Evolutionary conservation across 768 basidiomycete species (phyloP).

Genomic region (Solioccasus polychromus): DNA sequence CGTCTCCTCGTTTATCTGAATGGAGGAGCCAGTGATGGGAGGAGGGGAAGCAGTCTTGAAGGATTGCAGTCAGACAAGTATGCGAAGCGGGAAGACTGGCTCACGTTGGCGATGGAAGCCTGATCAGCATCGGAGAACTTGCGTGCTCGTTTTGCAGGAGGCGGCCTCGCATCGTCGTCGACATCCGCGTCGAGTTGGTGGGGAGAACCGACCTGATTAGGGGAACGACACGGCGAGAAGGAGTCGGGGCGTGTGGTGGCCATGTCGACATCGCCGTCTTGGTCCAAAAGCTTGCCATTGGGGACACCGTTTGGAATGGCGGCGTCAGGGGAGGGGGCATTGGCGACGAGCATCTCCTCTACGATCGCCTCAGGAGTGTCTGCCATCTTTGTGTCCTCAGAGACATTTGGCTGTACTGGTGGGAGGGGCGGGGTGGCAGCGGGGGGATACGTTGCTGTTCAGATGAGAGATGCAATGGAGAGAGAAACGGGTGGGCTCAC

Average conservation of each 20-base stretch:
- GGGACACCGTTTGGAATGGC: constrained; percentile 4
- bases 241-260: constrained; percentile 28
- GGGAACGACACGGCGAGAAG: constrained; percentile 35
- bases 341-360: constrained; percentile 14
- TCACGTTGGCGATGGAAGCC: constrained; percentile 72
- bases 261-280: constrained; percentile 26
- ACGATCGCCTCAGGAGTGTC: constrained; percentile 23
- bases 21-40: constrained; percentile 48
- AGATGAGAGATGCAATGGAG: constrained; percentile 27
- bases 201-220: constrained; percentile 28
- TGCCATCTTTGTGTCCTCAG: constrained; percentile 59
- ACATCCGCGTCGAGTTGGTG: constrained; percentile 21
- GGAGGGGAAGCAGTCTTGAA: constrained; percentile 73
- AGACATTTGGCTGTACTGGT: constrained; percentile 41
- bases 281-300: constrained; percentile 28
- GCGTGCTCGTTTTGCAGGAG: constrained; percentile 81
- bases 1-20: constrained; percentile 29
- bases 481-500: constrained; percentile 20
- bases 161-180: constrained; percentile 58
- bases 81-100: constrained; percentile 49
- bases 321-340: constrained; percentile 11
- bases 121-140: constrained; percentile 75
- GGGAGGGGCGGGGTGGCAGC: constrained; percentile 47
- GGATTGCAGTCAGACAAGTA: constrained; percentile 44
- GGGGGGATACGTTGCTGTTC: constrained; percentile 43